Base-by-base conservation (phyloP, 2,329 filamentous ascomycete species). In the Fusarium zealandicum region DNA sequence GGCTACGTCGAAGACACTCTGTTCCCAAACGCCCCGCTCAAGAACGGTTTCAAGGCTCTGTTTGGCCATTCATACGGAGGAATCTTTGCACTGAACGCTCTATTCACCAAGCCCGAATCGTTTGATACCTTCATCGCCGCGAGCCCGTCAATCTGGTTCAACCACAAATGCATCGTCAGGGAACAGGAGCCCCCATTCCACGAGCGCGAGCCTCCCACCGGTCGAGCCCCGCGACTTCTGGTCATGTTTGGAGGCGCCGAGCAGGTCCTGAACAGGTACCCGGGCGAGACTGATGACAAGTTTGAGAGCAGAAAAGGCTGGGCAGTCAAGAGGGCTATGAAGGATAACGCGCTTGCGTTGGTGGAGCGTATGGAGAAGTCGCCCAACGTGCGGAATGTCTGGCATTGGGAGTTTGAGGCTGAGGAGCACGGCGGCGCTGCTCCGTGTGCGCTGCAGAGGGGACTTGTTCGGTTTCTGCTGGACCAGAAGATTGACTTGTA, bases 11-110 rank as follows among this genome's bases (percentile, higher is more conserved):
- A 71, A 6, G 10, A 40, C 0, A 57, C 43, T 0, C 40, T 72
- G 11, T 70, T 72, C 43, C 52, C 59, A 1, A 11, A 61, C n/a
- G 18, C 54, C 2, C 11, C 67, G 52, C 17, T 77, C 69, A 42
- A 62, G 64, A 63, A 73, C 10, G 61, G 67, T 0, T 71, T 72
- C n/a, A 76, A 76, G 32, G 79, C 75, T 0, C 67, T 82, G 1
- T 80, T 75, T 22, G 80, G 79, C 0, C 79, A 82, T 50, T 82
- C 79, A 0, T 80, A 78, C 33, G 79, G 78, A 2, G 80, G 78
- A 0, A 63, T 82, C 0, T 81, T 82, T 36, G 65, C 72, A 3
- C 68, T 82, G 0, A 77, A 80, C 47, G 68, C 75, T 0, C 68
- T 81, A 0, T 76, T 78, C 51, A 76, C 71, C 0, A 66, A 68